Evolutionary conservation across 345 rosid genomes (phyloP), one percentile per base, ranked within the genome.

Genomic region (Populus davidiana): DNA sequence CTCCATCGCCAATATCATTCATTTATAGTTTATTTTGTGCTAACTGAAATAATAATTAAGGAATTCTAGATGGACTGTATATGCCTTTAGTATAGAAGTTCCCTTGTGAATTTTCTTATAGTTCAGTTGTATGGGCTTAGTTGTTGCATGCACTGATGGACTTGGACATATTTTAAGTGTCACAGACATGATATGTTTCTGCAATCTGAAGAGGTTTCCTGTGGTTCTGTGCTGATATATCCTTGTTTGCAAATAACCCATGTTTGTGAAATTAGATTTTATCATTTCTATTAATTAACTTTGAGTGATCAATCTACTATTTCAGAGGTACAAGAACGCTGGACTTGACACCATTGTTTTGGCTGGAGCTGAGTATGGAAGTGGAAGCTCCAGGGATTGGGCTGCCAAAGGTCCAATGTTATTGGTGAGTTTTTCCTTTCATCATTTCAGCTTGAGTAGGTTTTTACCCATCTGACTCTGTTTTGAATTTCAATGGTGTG

Each of bases 291-390:
- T 41, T 63, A 43, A 8, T 61, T 36, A 50, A 59, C 62, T 39
- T 65, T 61, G 2, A 41, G 14, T 21, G 36, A 52, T 36, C 17
- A 71, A 80, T 77, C 70, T 71, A 13, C 33, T 21, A 43, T 80
- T 82, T 71, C 92, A 96, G 98, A 96, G 81, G 79, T 93, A 96
- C 93, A 93, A 92, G 81, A 67, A 63, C 23, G 81, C 54, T 12
- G 81, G 78, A 33, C 62, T 52, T 25, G 81, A 77, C 66, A 77
- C 84, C 14, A 52, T 81, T 59, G 75, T 81, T 14, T 17, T 81
- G 11, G 84, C 81, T 35, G 84, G 84, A 36, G 72, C 84, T 13
- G 78, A 77, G 70, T 81, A 74, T n/a, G 84, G 81, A 47, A 81
- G 81, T 81, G 84, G 84, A 31, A 77, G 84, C 65, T 81, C 84